Percentiles rank a stretch among this genome's conserved stretches.
Evolutionary conservation across 176 grass and related monocot genomes (phyloP).

Genomic region (Ampelocalamus luodianensis): DNA sequence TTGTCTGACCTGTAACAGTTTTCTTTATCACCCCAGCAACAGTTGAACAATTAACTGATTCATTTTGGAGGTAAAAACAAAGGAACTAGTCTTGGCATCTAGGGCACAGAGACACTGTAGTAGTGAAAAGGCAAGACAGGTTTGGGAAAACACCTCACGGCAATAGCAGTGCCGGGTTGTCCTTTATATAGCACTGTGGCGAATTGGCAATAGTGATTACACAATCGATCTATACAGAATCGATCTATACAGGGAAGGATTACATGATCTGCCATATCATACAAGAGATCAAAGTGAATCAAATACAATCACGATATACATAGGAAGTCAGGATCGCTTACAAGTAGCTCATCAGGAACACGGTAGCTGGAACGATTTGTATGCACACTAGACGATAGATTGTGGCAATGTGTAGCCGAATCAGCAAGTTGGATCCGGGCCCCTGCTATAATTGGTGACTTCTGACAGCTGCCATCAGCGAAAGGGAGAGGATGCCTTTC

Average conservation of each 20-base stretch:
- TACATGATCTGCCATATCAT: no score
- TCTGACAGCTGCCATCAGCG: not conserved
- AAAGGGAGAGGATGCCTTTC: not conserved
- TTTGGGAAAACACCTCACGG: no score
- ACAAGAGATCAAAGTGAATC: no score
- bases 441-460: conserved; percentile 3
- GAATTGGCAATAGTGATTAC: no score
- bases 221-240: no score
- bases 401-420: not conserved
- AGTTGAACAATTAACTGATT: not conserved
- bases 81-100: not conserved
- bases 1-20: not conserved
- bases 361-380: conserved; percentile 9
- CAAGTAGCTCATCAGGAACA: not conserved
- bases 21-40: not conserved
- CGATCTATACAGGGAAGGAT: no score
- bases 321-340: no score
- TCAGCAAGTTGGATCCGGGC: not conserved
- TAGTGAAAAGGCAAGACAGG: no score
- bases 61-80: not conserved
- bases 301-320: no score
- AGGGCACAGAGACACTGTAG: not conserved
- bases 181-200: no score
- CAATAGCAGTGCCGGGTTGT: no score
- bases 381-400: not conserved